Evolutionary conservation across 352 stramenopile genomes (phyloP), one percentile per base, ranked within the genome.

Genomic region (Phytophthora agathidicida): DNA sequence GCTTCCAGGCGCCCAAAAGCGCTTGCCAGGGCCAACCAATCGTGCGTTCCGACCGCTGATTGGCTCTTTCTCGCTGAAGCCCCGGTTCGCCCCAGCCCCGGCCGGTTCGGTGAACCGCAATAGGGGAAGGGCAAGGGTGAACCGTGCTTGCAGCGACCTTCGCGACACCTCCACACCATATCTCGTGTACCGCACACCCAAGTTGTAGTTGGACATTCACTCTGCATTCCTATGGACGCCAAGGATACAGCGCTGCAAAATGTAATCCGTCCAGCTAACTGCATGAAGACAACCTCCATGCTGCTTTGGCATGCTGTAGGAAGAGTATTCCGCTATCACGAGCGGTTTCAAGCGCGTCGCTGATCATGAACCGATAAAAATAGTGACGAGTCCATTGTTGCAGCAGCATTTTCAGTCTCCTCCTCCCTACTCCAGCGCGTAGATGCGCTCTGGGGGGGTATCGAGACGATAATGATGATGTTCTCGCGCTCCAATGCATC

Each of bases 11-110:
- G 32, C 41, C 30, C 60, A 78, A 77, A 75, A 76, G 65, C 73
- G 61, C 59, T 23, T 75, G 56, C 72, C 63, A 84, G 77, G 80
- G 75, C 81, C 81, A 91, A 88, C 78, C 81, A 91, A 87, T 88
- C 70, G 71, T 65, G 68, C 52, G 61, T 42, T 73, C 57, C 64
- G 43, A 63, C 56, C 37, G 59, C 66, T 81, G 65, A 80, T 71
- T 70, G 59, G 65, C 30, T 42, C 53, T 60, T 71, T 68, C 52
- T 24, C 45, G 14, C 2, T 14, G 10, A 35, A 24, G 44, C 31
- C 60, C 71, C 76, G 76, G 75, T 82, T 58, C 71, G 28, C 1
- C 33, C 1, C 3, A 30, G 27, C 37, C 22, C 16, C 38, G 11
- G 24, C 14, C 63, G 70, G 73, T 76, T 69, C 64, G 41, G 1